These are phyloP conservation scores for Fennellomyces sp. DNA, from an alignment of 371 early-diverging fungal genomes.

Conservation along the genomic window DNA sequence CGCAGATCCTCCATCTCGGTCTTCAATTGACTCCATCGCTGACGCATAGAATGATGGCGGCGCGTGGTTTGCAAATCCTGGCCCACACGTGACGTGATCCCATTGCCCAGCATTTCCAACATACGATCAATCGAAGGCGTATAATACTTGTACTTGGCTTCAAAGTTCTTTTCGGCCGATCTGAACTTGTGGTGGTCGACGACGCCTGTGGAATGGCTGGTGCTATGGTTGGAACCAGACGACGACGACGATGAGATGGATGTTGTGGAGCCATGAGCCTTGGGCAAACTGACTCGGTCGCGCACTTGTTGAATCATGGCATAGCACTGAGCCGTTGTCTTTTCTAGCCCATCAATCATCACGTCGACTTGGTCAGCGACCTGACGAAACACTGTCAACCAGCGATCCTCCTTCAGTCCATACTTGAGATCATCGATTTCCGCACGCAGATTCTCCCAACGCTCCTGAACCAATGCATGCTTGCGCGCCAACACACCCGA, in stretches of 20 bases:
- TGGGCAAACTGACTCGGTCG: conserved; percentile 23
- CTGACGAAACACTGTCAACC: conserved; percentile 60
- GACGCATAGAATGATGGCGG: conserved; percentile 53
- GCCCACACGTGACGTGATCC: conserved; percentile 55
- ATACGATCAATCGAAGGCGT: conserved; percentile 61
- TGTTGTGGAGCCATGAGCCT: conserved; percentile 17
- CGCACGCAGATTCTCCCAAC: conserved; percentile 49
- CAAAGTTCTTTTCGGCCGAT: conserved; percentile 62
- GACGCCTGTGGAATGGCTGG: conserved; percentile 15
- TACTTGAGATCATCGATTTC: conserved; percentile 57
- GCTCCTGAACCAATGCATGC: conserved; percentile 36
- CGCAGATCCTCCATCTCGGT: conserved; percentile 54
- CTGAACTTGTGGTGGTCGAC: conserved; percentile 51
- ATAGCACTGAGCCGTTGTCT: conserved; percentile 57
- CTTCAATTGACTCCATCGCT: conserved; percentile 56
- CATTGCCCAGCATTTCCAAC: conserved; percentile 61
- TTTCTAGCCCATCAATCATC: conserved; percentile 65
- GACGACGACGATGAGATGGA: conserved; percentile 24
- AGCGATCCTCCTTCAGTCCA: conserved; percentile 62
- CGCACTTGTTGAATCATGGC: conserved; percentile 51
- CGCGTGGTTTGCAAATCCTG: conserved; percentile 42
- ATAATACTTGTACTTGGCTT: conserved; percentile 65
- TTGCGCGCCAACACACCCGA: conserved; percentile 41
- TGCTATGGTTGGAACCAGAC: conserved; percentile 7
- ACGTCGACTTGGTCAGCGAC: conserved; percentile 61